Evolutionary conservation across 176 grass and related monocot genomes (phyloP), one percentile per base, ranked within the genome.

Genomic region (Oryza officinalis): DNA sequence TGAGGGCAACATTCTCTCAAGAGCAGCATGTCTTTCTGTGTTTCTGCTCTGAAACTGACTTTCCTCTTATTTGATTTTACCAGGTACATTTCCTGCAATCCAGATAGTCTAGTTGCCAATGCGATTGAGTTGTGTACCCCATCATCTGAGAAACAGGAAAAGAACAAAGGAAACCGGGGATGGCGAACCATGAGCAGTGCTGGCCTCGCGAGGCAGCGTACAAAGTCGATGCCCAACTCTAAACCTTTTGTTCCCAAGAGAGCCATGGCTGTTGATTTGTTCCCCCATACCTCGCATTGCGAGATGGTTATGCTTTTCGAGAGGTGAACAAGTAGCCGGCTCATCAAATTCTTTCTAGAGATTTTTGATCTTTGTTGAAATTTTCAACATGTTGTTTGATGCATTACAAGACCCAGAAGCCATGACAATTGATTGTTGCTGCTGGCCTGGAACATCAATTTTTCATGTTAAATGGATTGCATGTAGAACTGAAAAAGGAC

Each of bases 71-170:
- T 43, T 31, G 9, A 30, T 66, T 52, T 57, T 70, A 50, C 30
- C 83, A 99, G 96, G 85, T 99, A 99, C 61, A 96, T 99, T 71
- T 99, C 96, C 40, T 99, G 96, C 82, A 99, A 99, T 70, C 96
- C 96, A 22, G 96, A 96, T 11, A 95, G 89, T 32, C 85, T 99
- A 31, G 83, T 96, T 0, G 96, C 96, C 12, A 99, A 99, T 60
- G 93, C 96, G 0, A 99, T 99, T 41, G 96, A 99, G 77, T 91
- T 99, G 10, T 99, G 96, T 76, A 99, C 96, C 3, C 96, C 96
- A 46, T 89, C 93, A 47, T 60, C 96, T 20, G 93, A 90, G 66
- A 91, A 76, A 13, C 83, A 67, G 66, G 91, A 92, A 60, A 99
- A 90, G 87, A 93, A 87, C 41, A 99, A 91, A 71, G 93, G 96